Evolutionary conservation across 2,329 filamentous ascomycete genomes (phyloP), one percentile per base, ranked within the genome.

Genomic region (Akanthomyces lecanii): DNA sequence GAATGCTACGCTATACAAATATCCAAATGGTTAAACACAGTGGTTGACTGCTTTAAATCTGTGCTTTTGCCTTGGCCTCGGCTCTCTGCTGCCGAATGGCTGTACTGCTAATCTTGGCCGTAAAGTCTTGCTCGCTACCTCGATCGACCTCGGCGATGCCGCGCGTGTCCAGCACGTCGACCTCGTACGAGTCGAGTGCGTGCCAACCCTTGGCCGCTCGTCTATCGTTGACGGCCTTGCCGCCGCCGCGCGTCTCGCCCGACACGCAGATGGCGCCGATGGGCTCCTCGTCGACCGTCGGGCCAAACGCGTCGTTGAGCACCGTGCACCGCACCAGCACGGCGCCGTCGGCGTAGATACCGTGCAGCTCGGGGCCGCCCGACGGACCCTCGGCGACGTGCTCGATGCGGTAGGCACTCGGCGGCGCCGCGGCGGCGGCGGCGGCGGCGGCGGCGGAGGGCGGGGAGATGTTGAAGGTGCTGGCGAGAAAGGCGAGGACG

Each of bases 61-160:
- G 5, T 0, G 48, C 53, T 28, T 63, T 66, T 12, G 56, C 40
- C 42, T 65, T 71, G 1, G 72, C 71, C 63, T 76, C 71, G 0
- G 80, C 79, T 62, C 75, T 78, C 64, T 77, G 78, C 70, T 79
- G 77, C 60, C 89, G 81, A 68, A 97, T 96, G 63, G 89, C 89
- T 0, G 93, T 96, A 76, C 93, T 97, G 79, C 92, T 96, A 68
- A 97, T 90, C 78, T 97, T 98, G 65, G 85, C 83, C 30, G 88
- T 85, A 75, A 96, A 97, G 67, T 84, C 82, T 63, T 87, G 83
- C 14, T 73, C 45, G 68, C 72, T 48, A 0, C 48, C 63, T 4
- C 54, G 65, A 2, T 58, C 75, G 50, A 81, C 78, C 45, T 83
- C 81, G 3, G 23, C 52, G 51, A 71, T 61, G 40, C 71, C 70